Evolutionary conservation across 2,329 filamentous ascomycete species (phyloP), one percentile per base, ranked within the genome.

Genomic region (Daldinia sp.): DNA sequence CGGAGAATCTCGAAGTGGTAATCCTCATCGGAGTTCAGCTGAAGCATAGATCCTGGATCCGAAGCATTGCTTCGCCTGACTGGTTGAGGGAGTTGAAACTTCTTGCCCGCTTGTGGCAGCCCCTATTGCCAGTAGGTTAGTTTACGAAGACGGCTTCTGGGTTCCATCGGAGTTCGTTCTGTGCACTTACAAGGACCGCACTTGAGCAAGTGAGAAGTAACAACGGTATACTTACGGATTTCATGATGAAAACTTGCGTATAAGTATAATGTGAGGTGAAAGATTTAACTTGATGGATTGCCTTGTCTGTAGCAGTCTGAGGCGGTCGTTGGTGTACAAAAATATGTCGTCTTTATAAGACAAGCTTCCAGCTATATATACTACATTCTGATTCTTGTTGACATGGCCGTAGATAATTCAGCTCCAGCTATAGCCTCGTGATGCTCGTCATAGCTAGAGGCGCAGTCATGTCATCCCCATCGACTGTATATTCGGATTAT

Each of bases 1-100:
- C 71, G 70, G 10, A 73, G 68, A 37, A 73, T 56, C 58, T 72
- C 68, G 39, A 68, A 74, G 58, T 72, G 64, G 56, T 74, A 74
- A 53, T 65, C 57, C 3, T 39, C 34, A 43, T 74, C 70, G 23
- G 60, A 50, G 54, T 61, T 73, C 4, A 74, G 60, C 23, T 65
- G 67, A 6, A 67, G 49, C 67, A 73, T 72, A 29, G 56, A 58
- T 6, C 25, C 53, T 10, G 59, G n/a, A 23, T 30, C 27, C 25
- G 56, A 64, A 15, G 15, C 21, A 29, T 66, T 64, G 27, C 62
- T 59, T 47, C 64, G 57, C 32, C 61, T 64, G 8, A 27, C 15
- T n/a, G 13, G 25, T 21, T 23, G 39, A 27, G 39, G 8, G 3
- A 15, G 6, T 9, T 27, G 39, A 11, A 45, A 2, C 15, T 45